phyloP scores from a whole-genome alignment of 1,284 basidiomycete genomes.

The Pseudozyma flocculosa region DNA sequence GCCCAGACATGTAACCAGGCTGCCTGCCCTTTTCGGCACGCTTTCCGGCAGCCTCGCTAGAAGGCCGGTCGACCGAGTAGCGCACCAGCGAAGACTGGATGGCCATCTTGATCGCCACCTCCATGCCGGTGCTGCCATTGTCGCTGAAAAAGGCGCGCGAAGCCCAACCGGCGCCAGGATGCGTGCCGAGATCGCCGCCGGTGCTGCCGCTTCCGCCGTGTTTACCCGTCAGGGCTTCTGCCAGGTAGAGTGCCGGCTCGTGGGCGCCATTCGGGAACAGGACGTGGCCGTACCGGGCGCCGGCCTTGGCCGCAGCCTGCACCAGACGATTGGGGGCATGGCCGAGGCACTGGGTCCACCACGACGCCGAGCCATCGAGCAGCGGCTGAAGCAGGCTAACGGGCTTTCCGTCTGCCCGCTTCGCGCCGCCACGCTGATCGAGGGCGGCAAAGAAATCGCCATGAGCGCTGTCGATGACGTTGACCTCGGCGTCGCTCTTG shows the following conservation, averaged over 20 bases:
- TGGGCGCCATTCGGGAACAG: slow-evolving; percentile 90
- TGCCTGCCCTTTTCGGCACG: slow-evolving; percentile 26
- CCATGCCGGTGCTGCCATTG: slow-evolving; percentile 92
- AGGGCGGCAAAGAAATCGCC: slow-evolving; percentile 73
- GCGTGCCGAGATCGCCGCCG: slow-evolving; percentile 50
- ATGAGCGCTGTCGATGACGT: slow-evolving; percentile 82
- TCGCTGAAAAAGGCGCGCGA: slow-evolving; percentile 88
- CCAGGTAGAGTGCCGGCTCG: slow-evolving; percentile 76
- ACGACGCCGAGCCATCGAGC: slow-evolving; percentile 89
- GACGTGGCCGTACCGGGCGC: slow-evolving; percentile 93
- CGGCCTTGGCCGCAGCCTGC: slow-evolving; percentile 81
- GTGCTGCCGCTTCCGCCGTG: no score
- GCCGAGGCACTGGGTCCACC: slow-evolving; percentile 96
- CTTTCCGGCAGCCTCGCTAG: slow-evolving; percentile 19
- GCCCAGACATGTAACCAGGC: slow-evolving; percentile 33
- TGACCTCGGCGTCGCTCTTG: slow-evolving; percentile 37
- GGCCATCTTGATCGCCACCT: slow-evolving; percentile 93
- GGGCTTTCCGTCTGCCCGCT: not conserved
- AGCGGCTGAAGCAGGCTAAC: slow-evolving; percentile 66
- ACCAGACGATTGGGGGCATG: slow-evolving; percentile 77
- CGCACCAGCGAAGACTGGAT: slow-evolving; percentile 40
- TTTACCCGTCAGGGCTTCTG: slow-evolving; percentile 68
- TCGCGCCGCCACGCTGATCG: slow-evolving; percentile 12
- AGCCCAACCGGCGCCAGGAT: slow-evolving; percentile 86
- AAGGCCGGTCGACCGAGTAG: slow-evolving; percentile 17